A percentile compares a stretch with the other conserved stretches of the same genome.
Conservation (phyloP, 164 flowering plant species). For the Echeveria elegans region DNA sequence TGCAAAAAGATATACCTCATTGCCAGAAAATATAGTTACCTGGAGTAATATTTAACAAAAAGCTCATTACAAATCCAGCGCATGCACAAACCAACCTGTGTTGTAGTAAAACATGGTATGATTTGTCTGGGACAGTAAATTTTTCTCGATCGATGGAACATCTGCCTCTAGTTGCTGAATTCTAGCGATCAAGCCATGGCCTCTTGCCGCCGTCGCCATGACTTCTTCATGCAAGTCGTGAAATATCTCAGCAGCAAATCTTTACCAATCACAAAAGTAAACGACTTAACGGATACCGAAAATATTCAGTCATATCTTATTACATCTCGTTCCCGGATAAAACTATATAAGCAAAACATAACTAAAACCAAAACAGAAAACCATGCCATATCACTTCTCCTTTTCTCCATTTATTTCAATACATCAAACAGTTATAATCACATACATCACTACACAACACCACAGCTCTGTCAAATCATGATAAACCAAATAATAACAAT, state of each 20-base stretch:
- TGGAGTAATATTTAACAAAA: not conserved
- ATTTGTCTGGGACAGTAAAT: conserved; percentile 65
- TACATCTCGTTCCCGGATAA: not conserved
- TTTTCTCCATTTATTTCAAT: no score
- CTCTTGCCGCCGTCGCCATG: conserved; percentile 85
- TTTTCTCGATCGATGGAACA: conserved; percentile 72
- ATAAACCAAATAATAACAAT: no score
- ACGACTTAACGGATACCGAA: conserved; percentile 3
- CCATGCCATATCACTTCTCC: no score
- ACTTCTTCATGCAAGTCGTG: conserved; percentile 94
- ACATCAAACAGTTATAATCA: no score
- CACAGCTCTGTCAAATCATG: no score
- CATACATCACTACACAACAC: no score
- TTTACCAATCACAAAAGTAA: conserved; percentile 26
- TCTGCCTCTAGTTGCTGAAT: conserved; percentile 94
- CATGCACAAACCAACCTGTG: conserved; percentile 43
- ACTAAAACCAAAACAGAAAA: no score
- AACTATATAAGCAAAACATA: no score
- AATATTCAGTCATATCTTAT: no score
- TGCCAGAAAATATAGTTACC: not conserved
- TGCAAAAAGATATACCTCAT: not conserved
- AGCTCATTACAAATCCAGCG: no score
- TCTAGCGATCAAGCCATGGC: conserved; percentile 78
- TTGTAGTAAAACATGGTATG: conserved; percentile 40
- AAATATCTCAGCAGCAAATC: conserved; percentile 98